Evolutionary conservation across 345 rosid genomes (phyloP).

Genomic region (Hibiscus mutabilis): DNA sequence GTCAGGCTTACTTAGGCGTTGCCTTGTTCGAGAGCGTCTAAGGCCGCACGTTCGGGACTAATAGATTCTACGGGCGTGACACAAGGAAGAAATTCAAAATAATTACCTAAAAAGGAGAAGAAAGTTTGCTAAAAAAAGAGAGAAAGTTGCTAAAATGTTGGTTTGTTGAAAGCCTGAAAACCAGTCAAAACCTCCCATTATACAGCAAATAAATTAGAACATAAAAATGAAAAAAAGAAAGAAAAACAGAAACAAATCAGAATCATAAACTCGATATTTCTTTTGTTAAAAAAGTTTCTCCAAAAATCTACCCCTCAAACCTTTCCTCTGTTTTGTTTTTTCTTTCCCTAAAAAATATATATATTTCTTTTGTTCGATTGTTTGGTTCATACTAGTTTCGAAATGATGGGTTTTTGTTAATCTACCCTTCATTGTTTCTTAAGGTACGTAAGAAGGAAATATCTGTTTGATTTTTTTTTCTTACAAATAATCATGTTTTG

Average conservation of each 20-base stretch:
- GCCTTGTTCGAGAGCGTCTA: too few relatives aligned
- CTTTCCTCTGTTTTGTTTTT: not conserved
- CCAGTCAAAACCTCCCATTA: slow-evolving; percentile 26
- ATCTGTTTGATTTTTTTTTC: not conserved
- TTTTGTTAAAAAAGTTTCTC: not conserved
- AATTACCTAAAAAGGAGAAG: not conserved
- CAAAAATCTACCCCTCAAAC: slow-evolving; percentile 22
- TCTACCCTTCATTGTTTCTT: slow-evolving; percentile 10
- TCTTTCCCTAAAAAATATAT: not conserved
- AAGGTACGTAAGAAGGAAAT: slow-evolving; percentile 18
- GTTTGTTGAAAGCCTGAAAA: slow-evolving; percentile 15
- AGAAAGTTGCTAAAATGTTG: slow-evolving; percentile 40
- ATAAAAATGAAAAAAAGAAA: slow-evolving; percentile 9
- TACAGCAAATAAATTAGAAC: slow-evolving; percentile 22
- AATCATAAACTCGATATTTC: slow-evolving; percentile 17
- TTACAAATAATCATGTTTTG: not conserved
- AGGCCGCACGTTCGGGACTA: too few relatives aligned
- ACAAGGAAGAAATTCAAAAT: too few relatives aligned
- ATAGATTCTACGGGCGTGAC: too few relatives aligned
- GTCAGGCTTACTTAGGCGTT: too few relatives aligned
- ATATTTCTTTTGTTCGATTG: not conserved
- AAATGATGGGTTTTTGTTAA: slow-evolving; percentile 12
- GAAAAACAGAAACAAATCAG: not conserved
- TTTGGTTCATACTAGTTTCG: slow-evolving; percentile 6
- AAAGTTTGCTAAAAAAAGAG: slow-evolving; percentile 15